Evolutionary conservation across 1,139 yeast species (phyloP), one percentile per base, ranked within the genome.

Genomic region (Keqinozyma sinolaborantium): DNA sequence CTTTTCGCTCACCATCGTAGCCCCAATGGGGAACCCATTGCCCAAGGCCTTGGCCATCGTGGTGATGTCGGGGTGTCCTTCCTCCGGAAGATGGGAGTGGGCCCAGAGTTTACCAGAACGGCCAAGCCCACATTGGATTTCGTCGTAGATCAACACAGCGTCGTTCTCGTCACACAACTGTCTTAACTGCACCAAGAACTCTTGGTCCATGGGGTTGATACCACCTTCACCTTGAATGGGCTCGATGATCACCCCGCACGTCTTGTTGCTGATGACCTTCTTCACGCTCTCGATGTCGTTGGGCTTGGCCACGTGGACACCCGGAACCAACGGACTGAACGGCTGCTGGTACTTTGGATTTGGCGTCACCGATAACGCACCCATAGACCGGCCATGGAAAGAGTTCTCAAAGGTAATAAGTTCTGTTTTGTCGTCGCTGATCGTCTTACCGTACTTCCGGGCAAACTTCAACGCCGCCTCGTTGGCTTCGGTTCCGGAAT

Each of bases 141-240:
- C 98, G 60, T 92, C 98, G 54, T 79, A 88, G 42, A 92, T 90
- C 36, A 92, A 73, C 24, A 86, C 55, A 8, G 84, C 95, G 34
- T 84, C 79, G 46, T 83, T 73, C 35, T 81, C 73, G 35, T 65
- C 63, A 56, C 97, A 88, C 34, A 85, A 61, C 44, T 76, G 58
- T 44, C 84, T 79, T 53, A 92, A 65, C 31, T 77, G 78, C 3
- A 66, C 51, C 43, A 92, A 66, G 49, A 87, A 88, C 26, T 77
- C 85, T 0, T 60, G 50, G 19, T 75, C 70, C 34, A 86, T 73
- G 14, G 79, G 77, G 48, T 80, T 79, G 14, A 92, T 81, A 39
- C 98, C 98, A 34, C 98, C 98, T 64, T 92, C 98, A 45, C 97
- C 98, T 64, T 92, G 98, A 38, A 92, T 81, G 14, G 98, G 98